Percentiles rank a stretch among this genome's conserved stretches.
phyloP scores from a whole-genome alignment of 352 stramenopile genomes.

The Phytophthora brassicae region DNA sequence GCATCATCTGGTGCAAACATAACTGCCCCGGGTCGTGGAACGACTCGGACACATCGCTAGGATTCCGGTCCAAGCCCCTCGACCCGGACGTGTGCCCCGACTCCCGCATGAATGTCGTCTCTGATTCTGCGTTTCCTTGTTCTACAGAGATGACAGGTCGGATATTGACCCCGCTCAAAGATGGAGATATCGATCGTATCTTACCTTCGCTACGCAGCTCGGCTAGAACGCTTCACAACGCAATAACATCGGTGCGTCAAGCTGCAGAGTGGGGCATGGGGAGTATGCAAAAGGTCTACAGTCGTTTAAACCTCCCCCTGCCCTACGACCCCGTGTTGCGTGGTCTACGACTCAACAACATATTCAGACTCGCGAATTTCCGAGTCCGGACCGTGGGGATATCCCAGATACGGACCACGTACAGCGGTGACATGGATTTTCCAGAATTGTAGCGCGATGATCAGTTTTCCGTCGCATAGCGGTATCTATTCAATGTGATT shows the following conservation, averaged over 20 bases:
- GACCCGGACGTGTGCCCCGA: not conserved
- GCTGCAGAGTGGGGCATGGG: constrained; percentile 2
- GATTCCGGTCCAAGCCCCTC: not conserved
- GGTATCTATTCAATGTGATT: no score
- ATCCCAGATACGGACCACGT: not conserved
- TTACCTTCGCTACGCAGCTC: not conserved
- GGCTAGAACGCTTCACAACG: not conserved
- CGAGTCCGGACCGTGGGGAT: constrained; percentile 6
- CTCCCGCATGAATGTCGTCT: not conserved
- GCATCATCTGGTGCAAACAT: not conserved
- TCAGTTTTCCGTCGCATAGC: no score
- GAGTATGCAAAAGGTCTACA: no score
- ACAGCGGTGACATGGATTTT: not conserved
- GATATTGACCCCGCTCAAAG: not conserved
- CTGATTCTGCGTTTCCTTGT: not conserved
- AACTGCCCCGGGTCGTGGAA: not conserved
- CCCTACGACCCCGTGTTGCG: not conserved
- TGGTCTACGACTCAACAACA: not conserved
- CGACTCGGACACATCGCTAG: no score
- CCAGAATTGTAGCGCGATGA: no score
- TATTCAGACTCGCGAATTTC: constrained; percentile 7
- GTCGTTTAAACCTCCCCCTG: not conserved
- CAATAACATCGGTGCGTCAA: constrained; percentile 1
- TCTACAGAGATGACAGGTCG: not conserved
- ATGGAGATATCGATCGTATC: not conserved